Evolutionary conservation across 2,329 filamentous ascomycete genomes (phyloP), one percentile per base, ranked within the genome.

Genomic region (Alternaria postmessia): DNA sequence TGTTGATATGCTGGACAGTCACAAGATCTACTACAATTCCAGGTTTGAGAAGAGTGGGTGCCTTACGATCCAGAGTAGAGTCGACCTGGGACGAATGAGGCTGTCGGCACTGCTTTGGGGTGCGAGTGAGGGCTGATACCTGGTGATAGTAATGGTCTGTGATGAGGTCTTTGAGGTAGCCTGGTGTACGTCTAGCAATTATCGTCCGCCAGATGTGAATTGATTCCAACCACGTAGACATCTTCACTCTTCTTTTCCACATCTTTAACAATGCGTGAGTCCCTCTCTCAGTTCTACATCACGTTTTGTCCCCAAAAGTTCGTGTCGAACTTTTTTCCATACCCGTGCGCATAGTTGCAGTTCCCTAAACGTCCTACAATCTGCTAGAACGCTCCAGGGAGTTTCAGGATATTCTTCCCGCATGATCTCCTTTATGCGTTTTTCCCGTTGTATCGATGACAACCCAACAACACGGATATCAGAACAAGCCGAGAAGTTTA

Each of bases 191-290:
- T 42, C 5, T 1, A 16, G 20, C 4, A 8, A 5, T 42, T 4
- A 12, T 24, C 5, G 8, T 20, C 2, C 0, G 6, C 12, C 1
- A 3, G 8, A 16, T 7, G 20, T 2, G 3, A 42, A 5, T 16
- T 12, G 8, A 2, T 2, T 4, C 7, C 20, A 7, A 7, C 4
- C 6, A 24, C 8, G 20, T 24, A 24, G 39, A 0, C 11, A 0
- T 42, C 3, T 41, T 2, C 6, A 7, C 0, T 1, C 16, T 20
- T 4, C 7, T 12, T 3, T 3, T 16, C 8, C 0, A 16, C 5
- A 24, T 7, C 2, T 7, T 7, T 20, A 20, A 20, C 20, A 20
- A 20, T 20, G 20, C 20, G 20, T 20, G 20, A 20, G 20, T 20
- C 20, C 20, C 20, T 20, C 20, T 20, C 20, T 20, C 20, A 20